Evolutionary conservation across 352 stramenopile genomes (phyloP).

Genomic region (Lagenidium giganteum): DNA sequence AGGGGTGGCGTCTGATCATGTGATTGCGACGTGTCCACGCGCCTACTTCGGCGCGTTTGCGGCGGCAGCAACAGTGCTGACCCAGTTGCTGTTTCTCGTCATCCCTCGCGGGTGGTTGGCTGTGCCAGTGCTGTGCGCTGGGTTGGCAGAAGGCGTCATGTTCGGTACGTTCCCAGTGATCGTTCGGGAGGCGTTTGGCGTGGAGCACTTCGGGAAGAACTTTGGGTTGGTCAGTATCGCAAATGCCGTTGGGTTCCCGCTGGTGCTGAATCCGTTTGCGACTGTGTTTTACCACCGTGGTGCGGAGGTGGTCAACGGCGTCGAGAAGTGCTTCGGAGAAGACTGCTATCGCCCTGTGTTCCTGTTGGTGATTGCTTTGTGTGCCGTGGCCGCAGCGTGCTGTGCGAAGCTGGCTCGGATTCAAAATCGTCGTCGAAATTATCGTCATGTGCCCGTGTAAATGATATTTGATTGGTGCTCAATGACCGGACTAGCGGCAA

Average conservation of each 20-base stretch:
- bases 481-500: no score
- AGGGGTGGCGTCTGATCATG: slow-evolving; percentile 45
- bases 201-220: slow-evolving; percentile 68
- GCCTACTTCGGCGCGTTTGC: slow-evolving; percentile 38
- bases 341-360: slow-evolving; percentile 57
- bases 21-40: slow-evolving; percentile 32
- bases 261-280: slow-evolving; percentile 55
- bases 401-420: slow-evolving; percentile 35
- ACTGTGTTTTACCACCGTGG: slow-evolving; percentile 51
- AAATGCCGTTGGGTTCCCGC: slow-evolving; percentile 65
- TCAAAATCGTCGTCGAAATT: no score
- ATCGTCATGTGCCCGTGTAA: no score
- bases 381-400: slow-evolving; percentile 30
- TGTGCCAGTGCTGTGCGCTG: slow-evolving; percentile 43
- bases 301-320: slow-evolving; percentile 16
- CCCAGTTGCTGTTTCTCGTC: slow-evolving; percentile 35
- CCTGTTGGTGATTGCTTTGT: slow-evolving; percentile 37
- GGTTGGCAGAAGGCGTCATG: slow-evolving; percentile 58
- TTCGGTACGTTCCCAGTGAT: slow-evolving; percentile 67
- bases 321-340: slow-evolving; percentile 49
- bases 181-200: slow-evolving; percentile 59
- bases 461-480: no score
- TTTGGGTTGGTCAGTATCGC: slow-evolving; percentile 61
- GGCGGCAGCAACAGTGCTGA: slow-evolving; percentile 29
- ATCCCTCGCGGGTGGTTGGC: slow-evolving; percentile 28